phyloP scores from a whole-genome alignment of 148 eudicot genomes.

The Cornus florida region DNA sequence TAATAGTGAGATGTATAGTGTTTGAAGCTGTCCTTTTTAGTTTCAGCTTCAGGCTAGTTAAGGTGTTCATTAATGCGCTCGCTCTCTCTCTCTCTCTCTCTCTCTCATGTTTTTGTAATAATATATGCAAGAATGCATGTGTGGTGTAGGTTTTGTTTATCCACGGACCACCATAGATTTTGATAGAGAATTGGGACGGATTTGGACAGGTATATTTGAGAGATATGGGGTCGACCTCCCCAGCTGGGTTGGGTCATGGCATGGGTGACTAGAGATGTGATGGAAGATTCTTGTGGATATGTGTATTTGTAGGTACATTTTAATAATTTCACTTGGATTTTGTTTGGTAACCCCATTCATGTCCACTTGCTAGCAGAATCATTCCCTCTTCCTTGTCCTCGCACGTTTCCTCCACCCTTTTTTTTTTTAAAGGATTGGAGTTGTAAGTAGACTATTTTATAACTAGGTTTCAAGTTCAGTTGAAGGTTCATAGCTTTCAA shows the following conservation, averaged over 20 bases:
- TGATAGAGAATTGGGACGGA: conserved; percentile 11
- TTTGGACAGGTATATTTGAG: conserved; percentile 12
- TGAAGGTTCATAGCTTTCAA: background rate
- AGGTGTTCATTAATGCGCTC: background rate
- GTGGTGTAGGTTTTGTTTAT: background rate
- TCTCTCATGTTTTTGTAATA: background rate
- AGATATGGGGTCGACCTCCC: conserved; percentile 17
- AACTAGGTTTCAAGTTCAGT: background rate
- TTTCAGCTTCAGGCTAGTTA: conserved; percentile 13
- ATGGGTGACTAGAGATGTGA: conserved; percentile 27
- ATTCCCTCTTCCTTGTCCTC: background rate
- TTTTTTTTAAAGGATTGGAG: background rate
- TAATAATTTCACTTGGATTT: conserved; percentile 9
- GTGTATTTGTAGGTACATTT: conserved; percentile 1
- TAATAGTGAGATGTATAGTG: conserved; percentile 1
- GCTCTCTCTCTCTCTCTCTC: background rate
- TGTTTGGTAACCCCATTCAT: conserved; percentile 1
- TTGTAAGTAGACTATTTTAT: background rate
- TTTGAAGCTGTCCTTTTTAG: conserved; percentile 26
- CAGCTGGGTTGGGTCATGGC: conserved; percentile 10
- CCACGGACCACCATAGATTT: conserved; percentile 14
- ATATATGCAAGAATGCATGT: background rate
- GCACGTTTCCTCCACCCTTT: no score
- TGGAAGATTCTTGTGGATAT: conserved; percentile 33
- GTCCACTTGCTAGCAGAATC: conserved; percentile 13